phyloP scores from a whole-genome alignment of 2,329 filamentous ascomycete genomes.

The Paraphoma sp. region DNA sequence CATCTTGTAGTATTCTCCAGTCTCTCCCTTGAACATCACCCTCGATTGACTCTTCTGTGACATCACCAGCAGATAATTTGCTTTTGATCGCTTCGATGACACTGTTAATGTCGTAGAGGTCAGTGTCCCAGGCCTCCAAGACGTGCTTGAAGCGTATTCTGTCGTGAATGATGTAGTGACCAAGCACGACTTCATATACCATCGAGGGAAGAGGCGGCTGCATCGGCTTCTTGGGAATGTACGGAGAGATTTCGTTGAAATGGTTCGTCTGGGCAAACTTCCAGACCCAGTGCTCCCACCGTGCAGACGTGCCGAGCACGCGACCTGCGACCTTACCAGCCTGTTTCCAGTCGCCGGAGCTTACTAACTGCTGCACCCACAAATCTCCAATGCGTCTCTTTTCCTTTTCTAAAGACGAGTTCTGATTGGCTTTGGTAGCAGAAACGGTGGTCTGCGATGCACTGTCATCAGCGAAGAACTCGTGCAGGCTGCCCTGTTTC shows the following conservation, averaged over 20 bases:
- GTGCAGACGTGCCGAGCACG: slow-evolving; percentile 77
- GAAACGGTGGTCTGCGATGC: slow-evolving; percentile 68
- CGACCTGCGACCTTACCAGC: slow-evolving; percentile 84
- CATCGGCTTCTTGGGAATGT: slow-evolving; percentile 79
- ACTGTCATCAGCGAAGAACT: slow-evolving; percentile 76
- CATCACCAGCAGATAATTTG: slow-evolving; percentile 77
- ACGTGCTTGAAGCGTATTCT: slow-evolving; percentile 78
- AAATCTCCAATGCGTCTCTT: slow-evolving; percentile 90
- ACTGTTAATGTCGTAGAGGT: slow-evolving; percentile 80
- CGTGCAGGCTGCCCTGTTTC: slow-evolving; percentile 55
- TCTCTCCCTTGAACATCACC: slow-evolving; percentile 76
- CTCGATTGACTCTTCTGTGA: slow-evolving; percentile 77
- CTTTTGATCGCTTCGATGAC: slow-evolving; percentile 82
- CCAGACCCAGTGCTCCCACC: slow-evolving; percentile 97
- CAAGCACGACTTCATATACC: slow-evolving; percentile 88
- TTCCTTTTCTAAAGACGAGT: slow-evolving; percentile 79
- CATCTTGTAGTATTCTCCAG: slow-evolving; percentile 88
- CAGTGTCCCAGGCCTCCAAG: slow-evolving; percentile 81
- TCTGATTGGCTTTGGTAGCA: slow-evolving; percentile 59
- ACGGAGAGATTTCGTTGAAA: slow-evolving; percentile 87
- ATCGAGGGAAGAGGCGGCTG: slow-evolving; percentile 78
- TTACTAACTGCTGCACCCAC: slow-evolving; percentile 88
- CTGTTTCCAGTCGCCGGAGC: slow-evolving; percentile 73
- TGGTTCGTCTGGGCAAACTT: slow-evolving; percentile 84
- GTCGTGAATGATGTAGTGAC: slow-evolving; percentile 84